Percentiles rank a stretch among this genome's conserved stretches.
Evolutionary conservation across 306 rosid species (phyloP).

Genomic region (Begonia fuchsioides): DNA sequence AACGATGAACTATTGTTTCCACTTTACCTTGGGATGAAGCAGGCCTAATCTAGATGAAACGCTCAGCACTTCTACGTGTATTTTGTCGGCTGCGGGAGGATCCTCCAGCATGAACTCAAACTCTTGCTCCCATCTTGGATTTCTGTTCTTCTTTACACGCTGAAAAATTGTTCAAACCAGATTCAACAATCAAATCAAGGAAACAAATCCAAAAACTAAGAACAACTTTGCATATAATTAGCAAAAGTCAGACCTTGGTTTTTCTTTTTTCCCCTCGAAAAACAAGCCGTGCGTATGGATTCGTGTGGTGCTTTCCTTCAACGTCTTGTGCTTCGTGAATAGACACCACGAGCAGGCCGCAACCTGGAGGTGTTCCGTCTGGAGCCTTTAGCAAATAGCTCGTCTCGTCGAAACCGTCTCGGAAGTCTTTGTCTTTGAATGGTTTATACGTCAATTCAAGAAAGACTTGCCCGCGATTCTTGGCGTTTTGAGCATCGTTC

Average conservation of each 20-base stretch:
- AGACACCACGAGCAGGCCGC: conserved; percentile 56
- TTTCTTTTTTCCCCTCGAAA: conserved; percentile 69
- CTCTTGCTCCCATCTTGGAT: conserved; percentile 92
- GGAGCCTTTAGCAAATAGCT: conserved; percentile 32
- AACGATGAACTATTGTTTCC: background rate
- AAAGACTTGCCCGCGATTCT: conserved; percentile 72
- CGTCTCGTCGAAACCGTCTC: conserved; percentile 26
- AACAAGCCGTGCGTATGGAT: conserved; percentile 54
- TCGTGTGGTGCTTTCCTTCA: conserved; percentile 80
- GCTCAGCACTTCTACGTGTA: conserved; percentile 78
- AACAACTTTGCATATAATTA: too few relatives aligned
- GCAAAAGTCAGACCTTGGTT: conserved; percentile 44
- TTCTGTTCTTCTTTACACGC: conserved; percentile 62
- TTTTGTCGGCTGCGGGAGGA: conserved; percentile 57
- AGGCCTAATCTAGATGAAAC: conserved; percentile 56
- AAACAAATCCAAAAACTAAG: too few relatives aligned
- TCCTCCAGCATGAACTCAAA: conserved; percentile 52
- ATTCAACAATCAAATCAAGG: too few relatives aligned
- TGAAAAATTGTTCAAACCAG: conserved; percentile 11
- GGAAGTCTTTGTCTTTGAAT: conserved; percentile 50
- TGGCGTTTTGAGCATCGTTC: too few relatives aligned
- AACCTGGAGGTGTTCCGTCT: conserved; percentile 61
- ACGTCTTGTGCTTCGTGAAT: conserved; percentile 77
- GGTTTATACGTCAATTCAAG: conserved; percentile 64
- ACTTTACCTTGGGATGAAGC: conserved; percentile 55